Conservation (phyloP, 371 early-diverging fungal genomes). For the Lichtheimia hyalospora region DNA sequence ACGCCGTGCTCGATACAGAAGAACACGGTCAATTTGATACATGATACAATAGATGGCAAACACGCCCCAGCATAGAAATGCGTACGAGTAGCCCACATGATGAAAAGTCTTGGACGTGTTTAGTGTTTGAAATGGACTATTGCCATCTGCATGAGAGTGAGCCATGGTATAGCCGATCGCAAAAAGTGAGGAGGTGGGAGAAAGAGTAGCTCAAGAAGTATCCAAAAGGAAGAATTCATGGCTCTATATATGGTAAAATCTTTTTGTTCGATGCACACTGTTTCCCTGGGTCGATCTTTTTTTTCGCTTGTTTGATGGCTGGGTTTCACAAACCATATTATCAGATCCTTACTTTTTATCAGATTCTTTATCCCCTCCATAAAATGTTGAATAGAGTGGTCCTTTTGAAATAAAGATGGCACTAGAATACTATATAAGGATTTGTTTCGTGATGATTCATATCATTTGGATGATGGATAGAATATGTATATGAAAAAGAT, state of each 20-base stretch:
- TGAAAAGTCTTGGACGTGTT: slow-evolving; percentile 15
- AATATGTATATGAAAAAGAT: too few relatives aligned
- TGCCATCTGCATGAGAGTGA: neutral
- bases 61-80: slow-evolving; percentile 41
- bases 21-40: slow-evolving; percentile 30
- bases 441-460: too few relatives aligned
- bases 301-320: too few relatives aligned
- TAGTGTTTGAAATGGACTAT: neutral
- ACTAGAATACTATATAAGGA: too few relatives aligned
- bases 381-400: too few relatives aligned
- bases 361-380: neutral
- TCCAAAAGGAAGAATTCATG: too few relatives aligned
- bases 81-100: slow-evolving; percentile 31
- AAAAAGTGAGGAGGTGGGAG: too few relatives aligned
- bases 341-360: slow-evolving; percentile 1
- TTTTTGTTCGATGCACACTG: neutral
- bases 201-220: too few relatives aligned
- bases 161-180: neutral
- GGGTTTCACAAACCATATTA: neutral
- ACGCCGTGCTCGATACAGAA: slow-evolving; percentile 26
- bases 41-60: slow-evolving; percentile 41
- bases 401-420: too few relatives aligned
- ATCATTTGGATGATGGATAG: too few relatives aligned
- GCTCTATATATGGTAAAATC: too few relatives aligned
- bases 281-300: neutral